Evolutionary conservation across 2,329 filamentous ascomycete species (phyloP), one percentile per base, ranked within the genome.

Genomic region (Alternaria infectoria): DNA sequence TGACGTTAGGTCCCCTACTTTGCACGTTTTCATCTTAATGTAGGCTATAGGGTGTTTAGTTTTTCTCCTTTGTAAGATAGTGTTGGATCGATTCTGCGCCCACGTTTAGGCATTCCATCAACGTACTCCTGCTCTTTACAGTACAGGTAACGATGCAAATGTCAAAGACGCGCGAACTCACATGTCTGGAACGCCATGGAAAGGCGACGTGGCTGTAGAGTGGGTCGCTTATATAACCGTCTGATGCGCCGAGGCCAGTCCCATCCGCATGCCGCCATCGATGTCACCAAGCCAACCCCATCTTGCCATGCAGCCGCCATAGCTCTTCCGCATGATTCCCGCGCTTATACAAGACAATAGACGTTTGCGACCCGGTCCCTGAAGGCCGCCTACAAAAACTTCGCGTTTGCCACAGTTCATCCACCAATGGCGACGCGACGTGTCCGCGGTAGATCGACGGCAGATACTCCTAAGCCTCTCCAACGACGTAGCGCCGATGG

Each of bases 351-450:
- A 32, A 57, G 13, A 32, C 43, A 49, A 21, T 28, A 30, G 40
- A 19, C 46, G 28, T 32, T 59, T 21, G 3, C 15, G 21, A 19
- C 25, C n/a, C 9, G 25, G 49, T 30, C 32, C 21, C 30, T 19
- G 10, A 23, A 23, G 23, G 13, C 7, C 10, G 32, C n/a, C 17
- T 49, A 17, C 45, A 50, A 43, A 59, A 25, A 43, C 51, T 59
- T 59, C 23, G 43, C 30, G 32, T 43, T 49, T 28, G 55, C 49
- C 49, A 50, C 23, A 40, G 43, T 62, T 62, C 49, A 55, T 62
- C 60, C 60, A 62, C 60, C 60, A 62, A 62, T 62, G 19, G 54
- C 50, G 15, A 9, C 15, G 23, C 19, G 10, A 36, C 56, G 23
- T 26, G 13, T 26, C 45, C 12, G 30, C 54, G 36, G 40, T 23